Percentiles rank a stretch among this genome's conserved stretches.
Evolutionary conservation across 202 grass and related monocot species (phyloP).

Genomic region (Sporobolus alterniflorus): DNA sequence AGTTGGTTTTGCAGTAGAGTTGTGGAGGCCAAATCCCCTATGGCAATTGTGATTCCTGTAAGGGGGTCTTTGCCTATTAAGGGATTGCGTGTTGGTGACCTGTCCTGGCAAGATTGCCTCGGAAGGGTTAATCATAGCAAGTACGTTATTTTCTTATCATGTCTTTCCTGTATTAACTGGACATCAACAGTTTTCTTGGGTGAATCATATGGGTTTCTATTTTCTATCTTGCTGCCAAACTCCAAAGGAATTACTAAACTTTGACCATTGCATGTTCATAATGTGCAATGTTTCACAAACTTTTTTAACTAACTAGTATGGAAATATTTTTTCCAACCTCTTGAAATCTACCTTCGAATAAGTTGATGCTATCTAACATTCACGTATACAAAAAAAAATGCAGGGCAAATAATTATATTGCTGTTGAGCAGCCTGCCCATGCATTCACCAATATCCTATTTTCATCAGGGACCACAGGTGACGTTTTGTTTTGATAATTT

Average conservation of each 20-base stretch:
- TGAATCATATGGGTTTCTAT: background rate
- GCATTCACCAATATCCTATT: conserved; percentile 89
- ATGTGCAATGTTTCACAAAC: background rate
- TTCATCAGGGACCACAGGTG: conserved; percentile 96
- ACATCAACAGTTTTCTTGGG: background rate
- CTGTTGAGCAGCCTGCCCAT: conserved; percentile 72
- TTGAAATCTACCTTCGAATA: background rate
- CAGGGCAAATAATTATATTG: conserved; percentile 60
- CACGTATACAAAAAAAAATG: conserved; percentile 26
- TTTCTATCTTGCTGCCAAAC: background rate
- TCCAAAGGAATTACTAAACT: background rate
- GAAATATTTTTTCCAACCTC: conserved; percentile 12
- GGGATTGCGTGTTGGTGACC: conserved; percentile 68
- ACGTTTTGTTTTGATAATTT: conserved; percentile 28
- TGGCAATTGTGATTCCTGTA: conserved; percentile 81
- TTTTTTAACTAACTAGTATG: background rate
- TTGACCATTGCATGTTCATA: conserved; percentile 20
- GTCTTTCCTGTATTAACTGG: conserved; percentile 13
- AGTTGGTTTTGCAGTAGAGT: conserved; percentile 79
- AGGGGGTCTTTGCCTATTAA: conserved; percentile 57
- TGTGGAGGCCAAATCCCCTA: conserved; percentile 73
- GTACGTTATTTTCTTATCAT: conserved; percentile 45
- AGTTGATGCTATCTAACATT: background rate
- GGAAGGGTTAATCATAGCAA: conserved; percentile 49
- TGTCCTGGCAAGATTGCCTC: conserved; percentile 93